Percentiles rank a stretch among this genome's conserved stretches.
phyloP scores from a whole-genome alignment of 805 yeast genomes.

The Blastobotrys terrestris region DNA sequence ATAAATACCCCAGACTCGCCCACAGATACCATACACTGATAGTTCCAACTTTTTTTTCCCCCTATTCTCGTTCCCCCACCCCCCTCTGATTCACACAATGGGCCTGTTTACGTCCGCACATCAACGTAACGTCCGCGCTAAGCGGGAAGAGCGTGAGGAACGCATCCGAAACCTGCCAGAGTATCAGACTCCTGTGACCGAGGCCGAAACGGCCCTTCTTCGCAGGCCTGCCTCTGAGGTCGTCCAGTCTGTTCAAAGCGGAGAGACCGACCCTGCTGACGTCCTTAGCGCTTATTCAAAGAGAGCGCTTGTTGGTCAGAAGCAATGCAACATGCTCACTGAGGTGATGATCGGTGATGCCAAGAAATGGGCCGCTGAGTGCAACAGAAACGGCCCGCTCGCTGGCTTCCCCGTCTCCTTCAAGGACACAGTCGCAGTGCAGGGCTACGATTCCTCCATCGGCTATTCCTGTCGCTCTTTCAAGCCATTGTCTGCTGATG shows the following conservation, averaged over 20 bases:
- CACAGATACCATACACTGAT: not conserved
- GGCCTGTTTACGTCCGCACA: slow-evolving; percentile 2
- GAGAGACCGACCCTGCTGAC: slow-evolving; percentile 43
- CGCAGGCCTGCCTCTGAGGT: slow-evolving; percentile 38
- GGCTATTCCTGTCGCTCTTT: slow-evolving; percentile 41
- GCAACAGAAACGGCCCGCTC: slow-evolving; percentile 51
- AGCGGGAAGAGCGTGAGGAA: slow-evolving; percentile 31
- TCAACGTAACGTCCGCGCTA: slow-evolving; percentile 18
- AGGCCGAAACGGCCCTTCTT: slow-evolving; percentile 33
- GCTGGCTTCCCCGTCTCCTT: slow-evolving; percentile 61
- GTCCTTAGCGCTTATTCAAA: slow-evolving; percentile 60
- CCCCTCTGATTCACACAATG: not conserved
- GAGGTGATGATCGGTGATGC: slow-evolving; percentile 63
- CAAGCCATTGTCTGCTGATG: slow-evolving; percentile 37
- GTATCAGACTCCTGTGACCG: slow-evolving; percentile 35
- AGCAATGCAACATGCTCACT: slow-evolving; percentile 47
- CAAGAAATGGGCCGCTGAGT: slow-evolving; percentile 49
- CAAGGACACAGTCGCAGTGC: slow-evolving; percentile 49
- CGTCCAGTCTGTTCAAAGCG: slow-evolving; percentile 39
- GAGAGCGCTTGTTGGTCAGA: slow-evolving; percentile 58
- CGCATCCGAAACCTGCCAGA: slow-evolving; percentile 33
- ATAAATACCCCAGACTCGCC: not conserved
- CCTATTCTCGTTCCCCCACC: not conserved
- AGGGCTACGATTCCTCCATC: slow-evolving; percentile 47
- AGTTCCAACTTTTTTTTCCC: not conserved